Evolutionary conservation across 164 flowering plant genomes (phyloP).

Genomic region (Umbilicus rupestris): DNA sequence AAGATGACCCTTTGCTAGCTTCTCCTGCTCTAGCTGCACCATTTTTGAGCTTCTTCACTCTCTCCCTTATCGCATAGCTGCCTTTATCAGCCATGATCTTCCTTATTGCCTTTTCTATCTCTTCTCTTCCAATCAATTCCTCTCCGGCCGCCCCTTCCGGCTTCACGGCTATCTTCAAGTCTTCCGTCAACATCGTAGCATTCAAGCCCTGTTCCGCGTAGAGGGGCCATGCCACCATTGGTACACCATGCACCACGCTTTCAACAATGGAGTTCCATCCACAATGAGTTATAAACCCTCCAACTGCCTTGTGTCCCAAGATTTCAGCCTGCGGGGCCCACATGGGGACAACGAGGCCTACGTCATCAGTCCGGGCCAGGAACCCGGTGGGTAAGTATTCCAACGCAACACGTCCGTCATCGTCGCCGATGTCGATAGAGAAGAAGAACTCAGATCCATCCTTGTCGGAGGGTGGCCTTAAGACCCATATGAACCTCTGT

Average conservation of each 20-base stretch:
- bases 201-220: slow-evolving; percentile 42
- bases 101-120: slow-evolving; percentile 27
- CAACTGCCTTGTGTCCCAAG: slow-evolving; percentile 23
- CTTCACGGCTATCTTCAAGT: slow-evolving; percentile 26
- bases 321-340: slow-evolving; percentile 37
- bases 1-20: slow-evolving; percentile 26
- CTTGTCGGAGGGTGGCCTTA: slow-evolving; percentile 20
- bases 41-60: slow-evolving; percentile 16
- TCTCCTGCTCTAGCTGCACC: slow-evolving; percentile 17
- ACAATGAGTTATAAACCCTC: slow-evolving; percentile 36
- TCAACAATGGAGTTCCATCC: slow-evolving; percentile 51
- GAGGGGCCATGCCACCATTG: slow-evolving; percentile 46
- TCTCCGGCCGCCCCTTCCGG: slow-evolving; percentile 7
- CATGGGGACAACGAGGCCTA: slow-evolving; percentile 22
- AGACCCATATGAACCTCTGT: slow-evolving; percentile 37
- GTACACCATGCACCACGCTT: slow-evolving; percentile 31
- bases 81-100: slow-evolving; percentile 23
- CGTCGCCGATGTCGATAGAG: neutral
- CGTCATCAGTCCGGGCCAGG: slow-evolving; percentile 13
- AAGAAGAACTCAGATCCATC: slow-evolving; percentile 10
- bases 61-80: slow-evolving; percentile 17
- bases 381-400: slow-evolving; percentile 32
- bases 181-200: slow-evolving; percentile 26
- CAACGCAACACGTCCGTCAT: neutral
- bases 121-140: slow-evolving; percentile 24